phyloP scores from a whole-genome alignment of 106 monocot genomes.

The Narthecium ossifragum region DNA sequence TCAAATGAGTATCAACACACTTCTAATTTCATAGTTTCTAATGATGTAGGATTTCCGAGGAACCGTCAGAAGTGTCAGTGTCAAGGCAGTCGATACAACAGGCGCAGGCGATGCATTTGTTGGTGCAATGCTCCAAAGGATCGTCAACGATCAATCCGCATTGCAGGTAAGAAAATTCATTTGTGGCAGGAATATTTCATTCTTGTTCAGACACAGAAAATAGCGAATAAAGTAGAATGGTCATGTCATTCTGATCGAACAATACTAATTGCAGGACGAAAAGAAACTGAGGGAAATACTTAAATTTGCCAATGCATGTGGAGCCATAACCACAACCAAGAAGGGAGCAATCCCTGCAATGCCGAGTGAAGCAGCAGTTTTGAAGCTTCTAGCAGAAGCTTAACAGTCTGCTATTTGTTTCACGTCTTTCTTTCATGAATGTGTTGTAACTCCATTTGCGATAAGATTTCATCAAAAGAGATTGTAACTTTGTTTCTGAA shows the following conservation, averaged over 20 bases:
- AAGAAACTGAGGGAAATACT: slow-evolving; percentile 54
- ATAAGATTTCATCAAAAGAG: no score
- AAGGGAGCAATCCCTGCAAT: slow-evolving; percentile 94
- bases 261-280: slow-evolving; percentile 61
- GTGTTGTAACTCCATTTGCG: no score
- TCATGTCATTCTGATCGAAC: no score
- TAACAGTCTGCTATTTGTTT: slow-evolving; percentile 1
- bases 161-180: slow-evolving; percentile 38
- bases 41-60: slow-evolving; percentile 69
- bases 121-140: slow-evolving; percentile 52
- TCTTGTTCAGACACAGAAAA: no score
- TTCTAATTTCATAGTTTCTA: not conserved
- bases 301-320: slow-evolving; percentile 64
- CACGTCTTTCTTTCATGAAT: no score
- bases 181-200: no score
- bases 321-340: slow-evolving; percentile 85
- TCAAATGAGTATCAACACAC: no score
- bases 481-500: no score
- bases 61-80: slow-evolving; percentile 40
- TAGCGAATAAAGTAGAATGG: no score
- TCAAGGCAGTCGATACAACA: slow-evolving; percentile 75
- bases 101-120: slow-evolving; percentile 95
- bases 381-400: slow-evolving; percentile 26
- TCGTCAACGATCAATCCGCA: slow-evolving; percentile 53
- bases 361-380: slow-evolving; percentile 50